phyloP scores from a whole-genome alignment of 2,329 filamentous ascomycete species.

The Calonectria hawksworthii region DNA sequence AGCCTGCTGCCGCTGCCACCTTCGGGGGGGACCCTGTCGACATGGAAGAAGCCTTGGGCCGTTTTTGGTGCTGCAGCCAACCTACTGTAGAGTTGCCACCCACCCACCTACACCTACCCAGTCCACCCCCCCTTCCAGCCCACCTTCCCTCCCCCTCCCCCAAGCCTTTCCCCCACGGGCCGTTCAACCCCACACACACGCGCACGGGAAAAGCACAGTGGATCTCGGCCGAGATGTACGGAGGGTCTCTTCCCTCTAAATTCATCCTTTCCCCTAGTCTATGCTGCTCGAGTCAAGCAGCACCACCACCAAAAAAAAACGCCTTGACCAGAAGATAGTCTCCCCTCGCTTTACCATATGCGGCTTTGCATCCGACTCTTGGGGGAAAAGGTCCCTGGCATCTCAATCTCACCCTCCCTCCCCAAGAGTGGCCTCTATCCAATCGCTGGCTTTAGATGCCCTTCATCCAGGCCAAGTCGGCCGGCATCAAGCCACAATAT shows the following conservation, averaged over 20 bases:
- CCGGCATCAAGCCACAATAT: constrained; percentile 1
- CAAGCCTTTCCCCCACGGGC: background rate
- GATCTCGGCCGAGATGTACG: constrained; percentile 10
- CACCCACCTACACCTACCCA: background rate
- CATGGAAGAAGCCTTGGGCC: background rate
- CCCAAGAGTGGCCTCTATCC: background rate
- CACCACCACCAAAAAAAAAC: background rate
- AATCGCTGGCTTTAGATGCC: background rate
- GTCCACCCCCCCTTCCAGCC: background rate
- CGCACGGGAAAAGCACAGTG: background rate
- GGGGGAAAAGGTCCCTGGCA: background rate
- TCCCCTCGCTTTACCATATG: constrained; percentile 1
- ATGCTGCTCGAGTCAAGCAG: background rate
- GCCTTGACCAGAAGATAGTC: background rate
- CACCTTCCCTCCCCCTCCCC: background rate
- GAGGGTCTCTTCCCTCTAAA: background rate
- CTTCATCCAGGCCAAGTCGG: background rate
- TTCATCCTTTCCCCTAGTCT: background rate
- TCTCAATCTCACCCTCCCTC: background rate
- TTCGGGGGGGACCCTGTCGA: background rate
- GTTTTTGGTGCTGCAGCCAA: background rate
- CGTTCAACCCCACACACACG: background rate
- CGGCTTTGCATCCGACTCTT: constrained; percentile 1
- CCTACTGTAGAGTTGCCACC: background rate
- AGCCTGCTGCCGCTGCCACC: background rate